These are phyloP conservation scores for Schizochytrium sp. DNA, from an alignment of 108 stramenopile species.

Conservation along the genomic window DNA sequence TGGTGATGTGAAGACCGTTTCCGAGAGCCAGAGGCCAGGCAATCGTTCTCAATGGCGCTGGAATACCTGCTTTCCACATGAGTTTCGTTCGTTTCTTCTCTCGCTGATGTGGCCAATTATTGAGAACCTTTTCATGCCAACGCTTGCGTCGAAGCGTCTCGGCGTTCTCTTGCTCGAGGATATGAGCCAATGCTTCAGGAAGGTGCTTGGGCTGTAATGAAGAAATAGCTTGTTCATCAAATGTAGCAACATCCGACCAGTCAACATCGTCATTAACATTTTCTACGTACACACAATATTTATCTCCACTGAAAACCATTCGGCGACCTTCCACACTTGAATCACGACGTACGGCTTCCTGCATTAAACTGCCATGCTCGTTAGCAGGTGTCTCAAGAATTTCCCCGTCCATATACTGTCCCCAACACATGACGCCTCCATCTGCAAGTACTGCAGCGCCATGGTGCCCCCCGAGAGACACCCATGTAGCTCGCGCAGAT, in stretches of 20 bases:
- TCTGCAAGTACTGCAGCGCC: background rate
- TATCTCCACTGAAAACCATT: background rate
- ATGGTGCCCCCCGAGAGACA: background rate
- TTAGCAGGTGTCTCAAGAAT: background rate
- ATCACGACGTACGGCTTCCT: no score
- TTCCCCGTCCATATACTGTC: background rate
- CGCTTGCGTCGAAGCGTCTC: background rate
- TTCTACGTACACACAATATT: background rate
- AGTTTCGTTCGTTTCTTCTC: background rate
- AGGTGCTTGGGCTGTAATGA: constrained; percentile 10
- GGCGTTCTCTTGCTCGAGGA: background rate
- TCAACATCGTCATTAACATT: background rate
- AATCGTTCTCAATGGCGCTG: background rate
- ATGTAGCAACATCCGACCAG: background rate
- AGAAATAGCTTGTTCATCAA: background rate
- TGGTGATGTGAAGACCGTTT: constrained; percentile 40
- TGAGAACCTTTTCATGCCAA: constrained; percentile 44
- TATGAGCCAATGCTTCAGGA: background rate
- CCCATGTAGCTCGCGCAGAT: background rate
- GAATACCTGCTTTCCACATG: constrained; percentile 44
- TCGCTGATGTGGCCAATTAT: background rate
- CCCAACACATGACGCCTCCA: background rate
- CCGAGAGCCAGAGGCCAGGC: constrained; percentile 50
- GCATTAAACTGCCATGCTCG: no score
- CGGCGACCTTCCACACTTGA: background rate